Evolutionary conservation across 1,139 yeast species (phyloP), one percentile per base, ranked within the genome.

Genomic region (Meyerozyma guilliermondii): DNA sequence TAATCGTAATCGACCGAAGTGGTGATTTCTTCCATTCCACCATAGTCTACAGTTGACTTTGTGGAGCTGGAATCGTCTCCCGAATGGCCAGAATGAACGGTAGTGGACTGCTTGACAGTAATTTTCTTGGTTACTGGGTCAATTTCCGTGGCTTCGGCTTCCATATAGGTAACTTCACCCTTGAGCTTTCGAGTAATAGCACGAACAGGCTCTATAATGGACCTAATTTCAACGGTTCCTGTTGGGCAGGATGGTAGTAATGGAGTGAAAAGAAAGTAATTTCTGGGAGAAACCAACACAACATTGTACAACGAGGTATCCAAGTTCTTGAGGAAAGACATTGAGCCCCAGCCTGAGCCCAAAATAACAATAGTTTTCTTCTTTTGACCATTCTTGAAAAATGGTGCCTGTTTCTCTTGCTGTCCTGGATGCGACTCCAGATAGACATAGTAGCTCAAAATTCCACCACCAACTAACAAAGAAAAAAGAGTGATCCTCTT

Each of bases 261-360:
- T 9, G 98, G 97, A 39, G 97, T 89, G 76, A 89, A 91, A 57
- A 91, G 74, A 68, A 91, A 91, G 74, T 88, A 89, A 75, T 89
- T 89, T 71, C 97, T 81, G 48, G 98, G 97, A 30, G 96, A 87
- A 40, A 91, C 85, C 43, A 91, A 83, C 43, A 87, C 82, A 43
- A 91, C 96, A 61, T 91, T 87, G 69, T 89, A 91, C 61, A 83
- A 71, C 39, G 91, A 71, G 41, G 96, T 84, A 63, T 91, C 96
- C 63, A 91, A 74, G 61, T 83, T 80, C 70, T 88, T 89, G 65
- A 91, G 74, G 51, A 89, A 68, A 3, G 92, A 80, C 41, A 86
- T 81, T 13, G 95, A 80, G 45, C 95, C 97, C 97, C 97, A 91
- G 45, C 97, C 97, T 36, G 95, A 80, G 46, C 98, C 97, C 54